Evolutionary conservation across 2,329 filamentous ascomycete species (phyloP).

Genomic region (Penicillium capsulatum): DNA sequence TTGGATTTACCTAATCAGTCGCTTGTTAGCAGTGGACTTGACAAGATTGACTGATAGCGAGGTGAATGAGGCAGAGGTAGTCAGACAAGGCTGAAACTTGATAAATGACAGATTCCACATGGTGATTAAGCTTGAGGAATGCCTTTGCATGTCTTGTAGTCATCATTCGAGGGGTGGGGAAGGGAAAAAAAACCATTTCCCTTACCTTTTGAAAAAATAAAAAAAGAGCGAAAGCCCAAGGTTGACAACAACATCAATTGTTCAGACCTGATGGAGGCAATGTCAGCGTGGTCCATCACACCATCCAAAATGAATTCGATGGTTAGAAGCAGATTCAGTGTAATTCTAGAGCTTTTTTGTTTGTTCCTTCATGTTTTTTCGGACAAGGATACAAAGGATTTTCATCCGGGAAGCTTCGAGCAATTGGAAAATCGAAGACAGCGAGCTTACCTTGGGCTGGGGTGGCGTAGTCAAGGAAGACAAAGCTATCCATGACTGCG

Average conservation of each 20-base stretch:
- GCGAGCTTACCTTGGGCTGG: background rate
- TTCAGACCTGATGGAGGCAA: background rate
- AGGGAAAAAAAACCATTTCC: constrained; percentile 5
- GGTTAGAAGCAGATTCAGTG: background rate
- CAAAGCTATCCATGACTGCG: background rate
- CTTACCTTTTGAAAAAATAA: constrained; percentile 45
- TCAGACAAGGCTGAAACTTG: constrained; percentile 71
- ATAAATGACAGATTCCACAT: constrained; percentile 59
- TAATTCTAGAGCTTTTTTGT: constrained; percentile 1
- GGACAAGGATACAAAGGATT: constrained; percentile 1
- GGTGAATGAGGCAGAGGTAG: constrained; percentile 22
- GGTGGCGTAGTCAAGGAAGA: background rate
- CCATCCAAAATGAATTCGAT: background rate
- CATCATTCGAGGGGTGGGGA: constrained; percentile 51
- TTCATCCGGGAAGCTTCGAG: background rate
- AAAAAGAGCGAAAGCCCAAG: constrained; percentile 2
- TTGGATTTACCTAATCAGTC: constrained; percentile 32
- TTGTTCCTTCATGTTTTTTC: background rate
- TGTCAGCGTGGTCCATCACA: background rate
- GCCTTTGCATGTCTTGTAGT: constrained; percentile 61
- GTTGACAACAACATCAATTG: constrained; percentile 9
- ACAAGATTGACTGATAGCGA: constrained; percentile 17
- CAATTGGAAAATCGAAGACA: background rate
- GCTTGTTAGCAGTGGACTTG: constrained; percentile 29
- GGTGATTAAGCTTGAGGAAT: constrained; percentile 64